These are phyloP conservation scores for Gaeumannomyces tritici DNA, from an alignment of 2,329 filamentous ascomycete genomes.

Conservation along the genomic window DNA sequence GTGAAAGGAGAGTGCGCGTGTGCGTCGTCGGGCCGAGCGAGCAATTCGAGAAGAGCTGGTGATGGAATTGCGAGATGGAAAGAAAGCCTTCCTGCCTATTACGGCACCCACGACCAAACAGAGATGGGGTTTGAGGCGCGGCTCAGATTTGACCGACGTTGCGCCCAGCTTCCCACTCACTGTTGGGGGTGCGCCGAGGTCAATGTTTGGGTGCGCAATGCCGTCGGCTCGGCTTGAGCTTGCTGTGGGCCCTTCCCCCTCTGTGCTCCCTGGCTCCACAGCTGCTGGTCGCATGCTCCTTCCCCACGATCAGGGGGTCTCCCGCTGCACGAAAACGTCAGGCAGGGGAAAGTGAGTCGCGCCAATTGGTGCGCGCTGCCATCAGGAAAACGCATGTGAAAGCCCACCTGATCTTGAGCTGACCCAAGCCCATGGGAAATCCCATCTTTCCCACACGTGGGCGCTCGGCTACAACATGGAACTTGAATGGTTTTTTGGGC, in stretches of 20 bases:
- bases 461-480: too few relatives aligned
- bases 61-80: background rate
- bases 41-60: background rate
- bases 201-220: background rate
- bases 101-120: background rate
- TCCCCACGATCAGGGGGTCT: background rate
- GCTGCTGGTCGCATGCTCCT: background rate
- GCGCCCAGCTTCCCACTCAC: too few relatives aligned
- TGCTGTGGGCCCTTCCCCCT: background rate
- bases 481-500: too few relatives aligned
- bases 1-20: too few relatives aligned
- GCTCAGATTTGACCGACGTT: background rate
- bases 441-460: too few relatives aligned
- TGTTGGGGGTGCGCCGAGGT: too few relatives aligned
- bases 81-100: background rate
- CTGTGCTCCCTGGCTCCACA: background rate
- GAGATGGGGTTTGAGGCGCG: background rate
- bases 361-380: too few relatives aligned
- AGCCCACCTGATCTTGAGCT: background rate
- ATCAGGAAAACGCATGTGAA: background rate
- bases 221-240: background rate
- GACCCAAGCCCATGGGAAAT: too few relatives aligned
- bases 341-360: too few relatives aligned
- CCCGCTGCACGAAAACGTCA: background rate
- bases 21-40: background rate